These are phyloP conservation scores for Mucor plumbeus DNA, from an alignment of 371 early-diverging fungal genomes.

Conservation along the genomic window DNA sequence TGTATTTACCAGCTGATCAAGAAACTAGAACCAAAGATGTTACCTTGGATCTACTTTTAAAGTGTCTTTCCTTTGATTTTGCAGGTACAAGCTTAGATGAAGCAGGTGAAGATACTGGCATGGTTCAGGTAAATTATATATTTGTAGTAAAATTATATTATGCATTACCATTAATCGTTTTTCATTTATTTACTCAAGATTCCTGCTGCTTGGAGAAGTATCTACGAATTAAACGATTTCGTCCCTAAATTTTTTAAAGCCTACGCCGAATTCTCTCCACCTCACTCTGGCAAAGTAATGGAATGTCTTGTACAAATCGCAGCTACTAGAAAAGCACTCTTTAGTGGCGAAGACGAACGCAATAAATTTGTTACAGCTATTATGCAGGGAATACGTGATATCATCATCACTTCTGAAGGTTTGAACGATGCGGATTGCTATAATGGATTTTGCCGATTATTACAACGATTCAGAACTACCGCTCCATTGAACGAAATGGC, in stretches of 20 bases:
- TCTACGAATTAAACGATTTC: conserved; percentile 65
- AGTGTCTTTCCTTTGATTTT: conserved; percentile 83
- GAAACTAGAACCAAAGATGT: conserved; percentile 56
- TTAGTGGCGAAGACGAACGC: conserved; percentile 68
- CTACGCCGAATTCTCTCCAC: conserved; percentile 57
- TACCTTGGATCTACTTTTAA: conserved; percentile 66
- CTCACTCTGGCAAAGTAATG: conserved; percentile 59
- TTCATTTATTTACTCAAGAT: conserved; percentile 39
- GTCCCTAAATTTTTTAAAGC: conserved; percentile 69
- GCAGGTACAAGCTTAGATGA: conserved; percentile 86
- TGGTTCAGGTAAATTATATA: conserved; percentile 62
- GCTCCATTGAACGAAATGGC: conserved; percentile 76
- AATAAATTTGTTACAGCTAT: conserved; percentile 64
- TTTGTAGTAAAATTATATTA: too few relatives aligned
- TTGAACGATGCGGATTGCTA: conserved; percentile 72
- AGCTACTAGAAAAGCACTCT: conserved; percentile 82
- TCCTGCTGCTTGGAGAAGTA: conserved; percentile 74
- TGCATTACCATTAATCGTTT: too few relatives aligned
- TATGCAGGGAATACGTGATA: conserved; percentile 67
- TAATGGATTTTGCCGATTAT: conserved; percentile 81
- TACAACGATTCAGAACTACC: conserved; percentile 77
- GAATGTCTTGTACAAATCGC: conserved; percentile 81
- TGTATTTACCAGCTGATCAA: conserved; percentile 33
- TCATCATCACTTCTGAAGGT: conserved; percentile 59
- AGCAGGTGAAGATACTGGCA: conserved; percentile 78